Conservation (phyloP, 768 basidiomycete genomes). For the Suillus fuscotomentosus region DNA sequence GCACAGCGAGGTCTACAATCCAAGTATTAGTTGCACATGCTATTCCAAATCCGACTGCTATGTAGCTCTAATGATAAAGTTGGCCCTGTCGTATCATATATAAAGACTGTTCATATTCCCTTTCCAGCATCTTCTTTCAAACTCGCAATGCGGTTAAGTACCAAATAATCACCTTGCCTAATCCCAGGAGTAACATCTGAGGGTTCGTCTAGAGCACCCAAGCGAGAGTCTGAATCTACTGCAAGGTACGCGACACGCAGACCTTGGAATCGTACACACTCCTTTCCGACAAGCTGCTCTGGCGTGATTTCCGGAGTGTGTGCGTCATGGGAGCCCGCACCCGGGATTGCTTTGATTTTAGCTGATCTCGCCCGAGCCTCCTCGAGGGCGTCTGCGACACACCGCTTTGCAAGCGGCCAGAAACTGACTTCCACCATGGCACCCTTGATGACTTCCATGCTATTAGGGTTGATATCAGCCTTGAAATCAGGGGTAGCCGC, state of each 20-base stretch:
- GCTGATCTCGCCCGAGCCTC: constrained; percentile 65
- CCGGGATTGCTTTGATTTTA: constrained; percentile 50
- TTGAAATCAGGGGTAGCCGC: constrained; percentile 70
- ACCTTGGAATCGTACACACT: constrained; percentile 95
- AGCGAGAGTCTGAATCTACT: constrained; percentile 80
- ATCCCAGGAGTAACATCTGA: constrained; percentile 40
- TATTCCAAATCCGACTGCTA: background rate
- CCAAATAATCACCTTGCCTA: constrained; percentile 72
- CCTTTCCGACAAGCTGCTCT: constrained; percentile 83
- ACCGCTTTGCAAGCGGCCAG: constrained; percentile 74
- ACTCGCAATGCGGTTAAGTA: constrained; percentile 90
- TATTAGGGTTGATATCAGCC: constrained; percentile 80
- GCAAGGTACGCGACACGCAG: constrained; percentile 94
- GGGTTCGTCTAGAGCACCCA: constrained; percentile 62
- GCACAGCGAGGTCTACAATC: background rate
- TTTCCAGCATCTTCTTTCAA: constrained; percentile 95
- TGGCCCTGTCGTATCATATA: background rate
- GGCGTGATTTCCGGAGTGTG: constrained; percentile 68
- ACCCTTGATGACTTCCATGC: constrained; percentile 73
- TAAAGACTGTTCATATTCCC: constrained; percentile 18
- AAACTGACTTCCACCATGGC: constrained; percentile 90
- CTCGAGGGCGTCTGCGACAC: constrained; percentile 59
- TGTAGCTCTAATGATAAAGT: background rate
- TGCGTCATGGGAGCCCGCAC: constrained; percentile 35
- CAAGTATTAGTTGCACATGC: background rate